Percentiles rank a stretch among this genome's conserved stretches.
phyloP scores from a whole-genome alignment of 768 basidiomycete species.

The Gelatoporia subvermispora region DNA sequence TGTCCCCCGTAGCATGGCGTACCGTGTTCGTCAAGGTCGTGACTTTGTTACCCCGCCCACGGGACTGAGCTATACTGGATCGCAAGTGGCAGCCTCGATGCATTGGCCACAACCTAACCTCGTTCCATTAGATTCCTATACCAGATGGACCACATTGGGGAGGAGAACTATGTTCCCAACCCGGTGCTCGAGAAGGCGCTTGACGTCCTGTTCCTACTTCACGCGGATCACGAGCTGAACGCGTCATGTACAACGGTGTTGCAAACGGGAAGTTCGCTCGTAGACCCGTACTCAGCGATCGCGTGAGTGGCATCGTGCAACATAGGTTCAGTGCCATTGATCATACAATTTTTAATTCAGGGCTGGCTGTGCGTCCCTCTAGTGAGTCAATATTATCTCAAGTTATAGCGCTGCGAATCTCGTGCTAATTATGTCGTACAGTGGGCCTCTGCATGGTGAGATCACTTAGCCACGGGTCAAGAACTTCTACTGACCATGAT shows the following conservation, averaged over 20 bases:
- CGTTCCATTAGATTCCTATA: conserved; percentile 63
- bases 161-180: conserved; percentile 71
- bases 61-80: conserved; percentile 78
- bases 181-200: conserved; percentile 84
- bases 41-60: conserved; percentile 83
- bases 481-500: not conserved
- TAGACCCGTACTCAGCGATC: conserved; percentile 86
- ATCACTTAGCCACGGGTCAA: not conserved
- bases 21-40: conserved; percentile 86
- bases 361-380: conserved; percentile 84
- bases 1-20: conserved; percentile 67
- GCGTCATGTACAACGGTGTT: conserved; percentile 82
- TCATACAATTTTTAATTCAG: conserved; percentile 28
- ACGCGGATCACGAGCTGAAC: conserved; percentile 90
- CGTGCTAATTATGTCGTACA: conserved; percentile 20
- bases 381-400: conserved; percentile 50
- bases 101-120: not conserved
- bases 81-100: conserved; percentile 39
- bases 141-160: conserved; percentile 81
- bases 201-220: conserved; percentile 82
- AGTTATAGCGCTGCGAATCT: not conserved
- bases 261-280: conserved; percentile 84
- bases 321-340: not conserved
- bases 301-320: conserved; percentile 40
- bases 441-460: conserved; percentile 68